Evolutionary conservation across 2,329 filamentous ascomycete species (phyloP), one percentile per base, ranked within the genome.

Genomic region (Ascochyta viciae-villosae): DNA sequence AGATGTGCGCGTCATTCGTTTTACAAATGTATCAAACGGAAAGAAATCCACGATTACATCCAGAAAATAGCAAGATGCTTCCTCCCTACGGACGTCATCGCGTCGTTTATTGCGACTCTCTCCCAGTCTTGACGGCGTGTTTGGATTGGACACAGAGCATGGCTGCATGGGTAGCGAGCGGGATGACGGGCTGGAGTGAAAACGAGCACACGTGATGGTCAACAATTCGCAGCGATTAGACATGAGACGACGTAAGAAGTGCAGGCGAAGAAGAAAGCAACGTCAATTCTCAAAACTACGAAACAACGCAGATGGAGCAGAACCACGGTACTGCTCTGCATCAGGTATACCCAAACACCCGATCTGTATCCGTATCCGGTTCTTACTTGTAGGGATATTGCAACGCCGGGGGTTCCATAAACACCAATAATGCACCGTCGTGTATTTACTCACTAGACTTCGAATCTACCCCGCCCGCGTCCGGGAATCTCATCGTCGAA

Each of bases 401-500:
- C 7, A 41, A 46, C 31, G 43, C 42, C 40, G 16, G 19, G 19
- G 19, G 19, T 19, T 19, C 19, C 19, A 19, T 19, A n/a, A 43
- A 43, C 16, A 38, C 23, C 40, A 24, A 13, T 31, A 46, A 47
- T 41, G 50, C 37, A 29, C 13, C 37, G 2, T 13, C 3, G 2
- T 5, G 13, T n/a, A n/a, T 8, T 3, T 2, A 27, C 35, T 26
- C 24, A 8, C 24, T 26, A 73, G 2, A 68, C 71, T 24, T 73
- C 71, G 37, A 64, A 73, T 26, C 70, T 56, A 4, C 52, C 67
- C 50, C 70, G 62, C 4, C 64, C 63, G 16, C 50, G 49, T 2
- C 63, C 66, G 37, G 55, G 57, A 13, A 71, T 57, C 53, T 75
- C 72, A 35, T 72, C 90, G 19, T 92, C 91, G 80, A 97, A 96